These are phyloP conservation scores for Morella rubra DNA, from an alignment of 306 rosid genomes.

Conservation along the genomic window DNA sequence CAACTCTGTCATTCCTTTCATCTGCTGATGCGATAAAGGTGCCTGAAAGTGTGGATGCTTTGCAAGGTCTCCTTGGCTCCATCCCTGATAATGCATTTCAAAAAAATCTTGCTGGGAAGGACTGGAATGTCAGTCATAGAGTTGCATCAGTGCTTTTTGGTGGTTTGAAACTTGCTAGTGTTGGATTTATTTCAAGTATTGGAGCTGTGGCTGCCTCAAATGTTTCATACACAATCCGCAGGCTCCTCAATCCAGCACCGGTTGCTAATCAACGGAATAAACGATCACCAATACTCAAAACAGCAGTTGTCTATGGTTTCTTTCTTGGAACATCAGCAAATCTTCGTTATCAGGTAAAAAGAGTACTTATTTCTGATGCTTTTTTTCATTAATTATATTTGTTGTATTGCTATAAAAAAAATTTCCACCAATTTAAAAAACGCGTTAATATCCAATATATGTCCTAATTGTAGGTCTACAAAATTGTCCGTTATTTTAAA, in stretches of 20 bases:
- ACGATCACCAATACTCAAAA: conserved; percentile 83
- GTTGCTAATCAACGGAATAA: conserved; percentile 41
- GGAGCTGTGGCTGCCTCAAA: conserved; percentile 88
- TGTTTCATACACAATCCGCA: conserved; percentile 54
- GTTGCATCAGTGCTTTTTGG: conserved; percentile 86
- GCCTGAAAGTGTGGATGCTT: conserved; percentile 55
- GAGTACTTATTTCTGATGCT: conserved; percentile 11
- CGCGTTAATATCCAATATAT: neutral
- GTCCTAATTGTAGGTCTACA: neutral
- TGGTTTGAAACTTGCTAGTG: conserved; percentile 81
- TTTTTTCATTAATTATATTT: conserved; percentile 19
- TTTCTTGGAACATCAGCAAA: conserved; percentile 90
- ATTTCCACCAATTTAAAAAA: neutral
- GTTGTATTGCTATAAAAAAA: neutral
- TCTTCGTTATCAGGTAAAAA: conserved; percentile 88
- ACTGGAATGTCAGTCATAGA: conserved; percentile 83
- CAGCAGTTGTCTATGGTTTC: conserved; percentile 60
- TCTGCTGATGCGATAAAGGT: conserved; percentile 54
- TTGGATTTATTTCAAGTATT: conserved; percentile 91
- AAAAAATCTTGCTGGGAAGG: conserved; percentile 72
- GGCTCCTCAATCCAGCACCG: conserved; percentile 60
- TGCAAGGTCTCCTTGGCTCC: conserved; percentile 81
- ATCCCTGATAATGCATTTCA: conserved; percentile 98
- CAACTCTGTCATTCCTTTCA: conserved; percentile 87
- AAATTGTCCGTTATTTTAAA: neutral